Percentiles rank a stretch among this genome's conserved stretches.
phyloP scores from a whole-genome alignment of 164 flowering plant genomes.

The Macadamia tetraphylla region DNA sequence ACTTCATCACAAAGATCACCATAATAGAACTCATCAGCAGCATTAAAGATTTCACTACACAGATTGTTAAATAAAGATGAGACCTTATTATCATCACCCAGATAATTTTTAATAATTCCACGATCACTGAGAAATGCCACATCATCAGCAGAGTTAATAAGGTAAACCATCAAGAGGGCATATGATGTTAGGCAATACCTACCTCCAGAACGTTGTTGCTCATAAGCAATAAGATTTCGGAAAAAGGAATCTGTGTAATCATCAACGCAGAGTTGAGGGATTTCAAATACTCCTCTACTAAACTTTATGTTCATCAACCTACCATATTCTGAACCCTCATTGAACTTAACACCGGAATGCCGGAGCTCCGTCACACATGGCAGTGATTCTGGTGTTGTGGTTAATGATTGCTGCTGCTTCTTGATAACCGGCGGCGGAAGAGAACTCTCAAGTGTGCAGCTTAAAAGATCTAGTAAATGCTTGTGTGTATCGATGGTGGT shows the following conservation, averaged over 20 bases:
- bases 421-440: background rate
- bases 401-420: too few species aligned
- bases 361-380: background rate
- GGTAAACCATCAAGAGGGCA: background rate
- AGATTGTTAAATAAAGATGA: too few species aligned
- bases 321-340: background rate
- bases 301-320: background rate
- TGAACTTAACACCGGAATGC: background rate
- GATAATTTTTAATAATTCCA: too few species aligned
- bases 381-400: background rate
- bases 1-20: too few species aligned
- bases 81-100: too few species aligned
- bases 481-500: background rate
- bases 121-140: too few species aligned
- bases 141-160: background rate
- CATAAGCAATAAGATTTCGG: background rate
- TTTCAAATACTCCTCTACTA: background rate
- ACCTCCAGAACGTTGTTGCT: background rate
- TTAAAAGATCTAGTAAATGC: slow-evolving; percentile 1
- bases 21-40: too few species aligned
- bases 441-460: fast-evolving
- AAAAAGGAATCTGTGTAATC: background rate
- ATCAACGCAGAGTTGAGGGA: background rate
- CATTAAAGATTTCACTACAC: too few species aligned
- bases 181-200: too few species aligned